Conservation (phyloP, 257 asterid genomes). For the Salvia miltiorrhiza region DNA sequence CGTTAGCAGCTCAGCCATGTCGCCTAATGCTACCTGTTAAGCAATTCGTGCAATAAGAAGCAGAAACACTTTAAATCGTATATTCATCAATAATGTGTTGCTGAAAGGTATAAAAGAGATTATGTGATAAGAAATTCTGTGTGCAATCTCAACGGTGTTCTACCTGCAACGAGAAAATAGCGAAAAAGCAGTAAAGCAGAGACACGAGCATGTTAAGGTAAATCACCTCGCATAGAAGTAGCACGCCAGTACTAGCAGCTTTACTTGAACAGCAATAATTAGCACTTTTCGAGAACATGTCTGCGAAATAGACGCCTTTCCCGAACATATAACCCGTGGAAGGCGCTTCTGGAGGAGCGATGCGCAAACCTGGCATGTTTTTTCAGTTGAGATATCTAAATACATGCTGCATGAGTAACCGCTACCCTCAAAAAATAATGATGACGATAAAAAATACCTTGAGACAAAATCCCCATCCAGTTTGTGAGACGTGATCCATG, state of each 20-base stretch:
- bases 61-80: not conserved
- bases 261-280: constrained; percentile 64
- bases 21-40: constrained; percentile 89
- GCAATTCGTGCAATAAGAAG: not conserved
- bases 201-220: not conserved
- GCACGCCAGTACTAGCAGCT: constrained; percentile 53
- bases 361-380: constrained; percentile 66
- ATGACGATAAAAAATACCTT: constrained; percentile 43
- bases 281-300: constrained; percentile 98
- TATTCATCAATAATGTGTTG: not conserved
- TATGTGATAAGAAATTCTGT: not conserved
- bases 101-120: not conserved
- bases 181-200: not conserved
- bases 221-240: constrained; percentile 83
- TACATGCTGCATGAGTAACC: not conserved
- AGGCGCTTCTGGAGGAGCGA: constrained; percentile 99
- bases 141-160: not conserved
- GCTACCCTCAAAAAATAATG: not conserved
- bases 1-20: constrained; percentile 72
- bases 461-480: constrained; percentile 93
- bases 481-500: constrained; percentile 96
- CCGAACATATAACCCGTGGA: constrained; percentile 96
- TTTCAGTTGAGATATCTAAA: constrained; percentile 13
- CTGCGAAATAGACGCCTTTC: constrained; percentile 97
- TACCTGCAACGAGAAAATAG: not conserved